phyloP scores from a whole-genome alignment of 2,329 filamentous ascomycete species.

The Xylaria arbuscula region DNA sequence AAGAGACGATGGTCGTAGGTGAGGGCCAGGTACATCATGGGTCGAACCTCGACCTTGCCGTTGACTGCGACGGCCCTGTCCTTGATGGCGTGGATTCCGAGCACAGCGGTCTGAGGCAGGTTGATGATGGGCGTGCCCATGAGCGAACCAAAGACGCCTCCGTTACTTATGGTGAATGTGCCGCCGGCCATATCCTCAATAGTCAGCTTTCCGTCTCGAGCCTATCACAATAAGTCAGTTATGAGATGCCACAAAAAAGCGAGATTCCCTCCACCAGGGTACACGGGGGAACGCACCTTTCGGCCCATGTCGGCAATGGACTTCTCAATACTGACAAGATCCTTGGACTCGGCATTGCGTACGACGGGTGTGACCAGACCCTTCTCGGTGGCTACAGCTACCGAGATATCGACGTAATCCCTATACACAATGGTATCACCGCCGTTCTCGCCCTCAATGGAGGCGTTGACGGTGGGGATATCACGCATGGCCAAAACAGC shows the following conservation, averaged over 20 bases:
- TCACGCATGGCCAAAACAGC: conserved; percentile 93
- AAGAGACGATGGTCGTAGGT: conserved; percentile 98
- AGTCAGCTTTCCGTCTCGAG: conserved; percentile 93
- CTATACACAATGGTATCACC: conserved; percentile 98
- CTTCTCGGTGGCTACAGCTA: conserved; percentile 97
- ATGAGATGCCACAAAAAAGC: conserved; percentile 31
- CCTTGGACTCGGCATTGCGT: conserved; percentile 88
- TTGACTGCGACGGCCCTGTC: conserved; percentile 90
- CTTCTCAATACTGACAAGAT: conserved; percentile 89
- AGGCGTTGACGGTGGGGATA: conserved; percentile 93
- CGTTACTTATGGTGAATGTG: conserved; percentile 97
- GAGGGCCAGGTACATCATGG: conserved; percentile 99
- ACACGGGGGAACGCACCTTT: conserved; percentile 71
- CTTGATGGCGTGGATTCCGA: conserved; percentile 96
- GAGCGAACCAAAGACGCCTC: conserved; percentile 94
- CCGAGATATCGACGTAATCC: conserved; percentile 97
- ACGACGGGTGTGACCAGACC: conserved; percentile 97
- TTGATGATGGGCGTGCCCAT: conserved; percentile 99
- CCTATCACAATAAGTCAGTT: conserved; percentile 61
- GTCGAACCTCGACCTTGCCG: conserved; percentile 92
- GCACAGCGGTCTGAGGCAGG: conserved; percentile 88
- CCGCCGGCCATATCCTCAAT: conserved; percentile 99
- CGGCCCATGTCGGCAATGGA: conserved; percentile 93
- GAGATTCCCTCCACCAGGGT: background rate
- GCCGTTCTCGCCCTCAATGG: conserved; percentile 93